These are phyloP conservation scores for Penicillium sp. DNA, from an alignment of 2,329 filamentous ascomycete genomes.

Conservation along the genomic window DNA sequence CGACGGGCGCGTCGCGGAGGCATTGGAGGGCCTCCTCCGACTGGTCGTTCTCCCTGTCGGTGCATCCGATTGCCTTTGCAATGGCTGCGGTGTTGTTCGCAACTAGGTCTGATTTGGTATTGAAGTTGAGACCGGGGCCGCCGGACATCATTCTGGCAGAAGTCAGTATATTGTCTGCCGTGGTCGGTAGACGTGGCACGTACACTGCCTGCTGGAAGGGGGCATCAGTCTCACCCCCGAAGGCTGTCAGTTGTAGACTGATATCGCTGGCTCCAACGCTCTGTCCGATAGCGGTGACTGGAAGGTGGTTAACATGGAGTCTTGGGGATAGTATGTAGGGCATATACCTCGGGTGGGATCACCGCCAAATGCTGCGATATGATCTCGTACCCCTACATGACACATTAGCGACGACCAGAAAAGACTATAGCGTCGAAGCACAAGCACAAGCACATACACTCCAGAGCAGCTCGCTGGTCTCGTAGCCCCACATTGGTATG, in stretches of 20 bases:
- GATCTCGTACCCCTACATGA: conserved; percentile 16
- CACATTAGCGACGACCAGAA: background rate
- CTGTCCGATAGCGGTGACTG: conserved; percentile 32
- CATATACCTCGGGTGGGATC: conserved; percentile 15
- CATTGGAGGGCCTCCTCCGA: conserved; percentile 22
- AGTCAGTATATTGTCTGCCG: background rate
- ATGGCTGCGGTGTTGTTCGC: conserved; percentile 23
- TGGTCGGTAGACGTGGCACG: conserved; percentile 1
- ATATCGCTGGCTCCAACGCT: conserved; percentile 33
- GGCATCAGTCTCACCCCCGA: conserved; percentile 21
- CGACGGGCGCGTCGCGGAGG: conserved; percentile 10
- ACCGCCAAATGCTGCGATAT: conserved; percentile 18
- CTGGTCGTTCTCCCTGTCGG: conserved; percentile 1
- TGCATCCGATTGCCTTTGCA: conserved; percentile 16
- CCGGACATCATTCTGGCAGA: conserved; percentile 32
- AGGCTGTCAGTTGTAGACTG: conserved; percentile 27
- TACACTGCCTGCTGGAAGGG: conserved; percentile 33
- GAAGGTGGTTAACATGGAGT: background rate
- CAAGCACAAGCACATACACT: conserved; percentile 30
- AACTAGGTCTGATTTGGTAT: conserved; percentile 26
- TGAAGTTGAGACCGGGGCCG: conserved; percentile 29
- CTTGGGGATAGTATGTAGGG: background rate
- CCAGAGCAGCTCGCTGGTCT: conserved; percentile 32
- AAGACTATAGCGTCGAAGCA: background rate
- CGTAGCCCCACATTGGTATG: conserved; percentile 32